Evolutionary conservation across 208 protist genomes (phyloP), one percentile per base, ranked within the genome.

Genomic region (Naegleria lovaniensis): DNA sequence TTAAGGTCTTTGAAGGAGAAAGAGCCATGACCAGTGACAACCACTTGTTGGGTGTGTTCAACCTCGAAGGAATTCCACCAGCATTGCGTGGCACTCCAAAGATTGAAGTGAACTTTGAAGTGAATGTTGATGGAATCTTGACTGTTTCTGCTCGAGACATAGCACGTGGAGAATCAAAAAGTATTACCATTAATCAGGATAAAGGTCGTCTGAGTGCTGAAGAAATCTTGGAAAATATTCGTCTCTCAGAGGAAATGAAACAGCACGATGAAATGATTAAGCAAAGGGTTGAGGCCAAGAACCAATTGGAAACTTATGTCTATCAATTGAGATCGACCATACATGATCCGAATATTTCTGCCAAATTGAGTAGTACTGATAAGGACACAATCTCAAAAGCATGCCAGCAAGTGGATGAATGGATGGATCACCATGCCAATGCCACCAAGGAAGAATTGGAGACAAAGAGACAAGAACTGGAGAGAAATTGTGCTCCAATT

Each of bases 1-100:
- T 97, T 90, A 94, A 97, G 92, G 59, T 99, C 15, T 99, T 96
- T 92, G 97, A 99, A 94, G 98, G 98, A 83, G 98, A 99, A 93
- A 94, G 97, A 67, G 88, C 94, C n/a, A 97, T 98, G 95, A 98
- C 97, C 88, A 97, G 97, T 93, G 96, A 99, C 93, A 98, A 98
- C 93, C 94, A 98, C 90, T 59, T 96, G 0, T 92, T 99, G 33
- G 98, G 97, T 79, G 96, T 96, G 91, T 99, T 99, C 91, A 96
- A 98, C 67, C 92, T 99, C 1, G 94, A 79, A 43, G 95, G 93
- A 83, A 98, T 99, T 59, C 94, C 96, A 40, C 94, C 97, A 43
- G 96, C 96, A 6, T 94, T 95, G 48, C 94, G 96, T 58, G 98
- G 98, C 89, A 93, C 95, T 7, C 96, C 96, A 58, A 96, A 98